Percentiles rank a stretch among this genome's conserved stretches.
These are phyloP conservation scores for Maudiozyma barnettii DNA, from an alignment of 805 yeast species.

Conservation along the genomic window DNA sequence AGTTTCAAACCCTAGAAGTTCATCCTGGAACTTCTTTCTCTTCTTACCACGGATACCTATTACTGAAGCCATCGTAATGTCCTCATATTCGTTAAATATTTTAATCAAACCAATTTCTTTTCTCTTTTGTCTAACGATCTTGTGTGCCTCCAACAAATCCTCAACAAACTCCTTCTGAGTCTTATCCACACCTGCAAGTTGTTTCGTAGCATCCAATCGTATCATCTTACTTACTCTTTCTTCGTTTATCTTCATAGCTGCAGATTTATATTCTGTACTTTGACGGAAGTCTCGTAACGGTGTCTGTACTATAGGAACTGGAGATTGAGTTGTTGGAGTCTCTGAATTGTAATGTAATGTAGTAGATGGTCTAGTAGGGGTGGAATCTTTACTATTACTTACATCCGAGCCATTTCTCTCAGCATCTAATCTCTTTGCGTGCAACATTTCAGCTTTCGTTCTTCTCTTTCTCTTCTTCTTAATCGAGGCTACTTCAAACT, in stretches of 20 bases:
- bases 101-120: slow-evolving; percentile 26
- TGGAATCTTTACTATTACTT: not conserved
- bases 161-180: slow-evolving; percentile 18
- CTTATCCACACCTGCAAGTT: slow-evolving; percentile 5
- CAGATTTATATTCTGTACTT: not conserved
- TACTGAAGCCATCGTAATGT: slow-evolving; percentile 28
- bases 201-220: slow-evolving; percentile 9
- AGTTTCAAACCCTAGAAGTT: slow-evolving; percentile 28
- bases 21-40: slow-evolving; percentile 26
- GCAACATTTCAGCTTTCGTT: slow-evolving; percentile 1
- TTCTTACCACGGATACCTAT: slow-evolving; percentile 31
- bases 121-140: slow-evolving; percentile 15
- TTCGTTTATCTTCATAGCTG: not conserved
- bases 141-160: slow-evolving; percentile 18
- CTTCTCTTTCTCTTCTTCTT: slow-evolving; percentile 2
- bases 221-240: slow-evolving; percentile 11
- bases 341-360: not conserved
- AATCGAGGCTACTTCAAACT: not conserved
- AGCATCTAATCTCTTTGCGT: not conserved
- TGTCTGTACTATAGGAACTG: not conserved
- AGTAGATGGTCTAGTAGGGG: not conserved
- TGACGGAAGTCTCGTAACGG: not conserved
- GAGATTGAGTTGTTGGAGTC: not conserved
- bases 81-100: slow-evolving; percentile 28
- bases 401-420: not conserved